A percentile compares a stretch with the other conserved stretches of the same genome.
These are phyloP conservation scores for Garcia nutans DNA, from an alignment of 345 rosid genomes.

Conservation along the genomic window DNA sequence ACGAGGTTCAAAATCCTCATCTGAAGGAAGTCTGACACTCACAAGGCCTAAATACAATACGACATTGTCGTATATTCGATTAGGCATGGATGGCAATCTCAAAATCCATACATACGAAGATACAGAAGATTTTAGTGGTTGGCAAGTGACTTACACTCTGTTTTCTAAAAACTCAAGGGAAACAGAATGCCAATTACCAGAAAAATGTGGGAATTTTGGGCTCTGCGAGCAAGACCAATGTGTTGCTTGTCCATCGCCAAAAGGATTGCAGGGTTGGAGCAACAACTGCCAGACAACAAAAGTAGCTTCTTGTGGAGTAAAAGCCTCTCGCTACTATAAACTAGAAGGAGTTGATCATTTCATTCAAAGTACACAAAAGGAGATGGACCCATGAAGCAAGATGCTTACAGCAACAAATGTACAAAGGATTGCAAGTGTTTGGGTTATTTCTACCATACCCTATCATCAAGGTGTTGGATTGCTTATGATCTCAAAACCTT, in stretches of 20 bases:
- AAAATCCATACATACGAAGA: conserved; percentile 43
- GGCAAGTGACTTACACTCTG: conserved; percentile 39
- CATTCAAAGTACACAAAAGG: too few species aligned
- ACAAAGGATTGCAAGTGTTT: too few species aligned
- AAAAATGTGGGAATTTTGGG: conserved; percentile 49
- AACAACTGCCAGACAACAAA: conserved; percentile 33
- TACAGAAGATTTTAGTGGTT: conserved; percentile 27
- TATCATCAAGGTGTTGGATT: too few species aligned
- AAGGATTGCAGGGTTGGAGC: conserved; percentile 46
- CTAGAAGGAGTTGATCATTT: too few species aligned
- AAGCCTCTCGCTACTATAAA: too few species aligned
- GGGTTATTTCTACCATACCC: too few species aligned
- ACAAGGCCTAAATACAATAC: conserved; percentile 18
- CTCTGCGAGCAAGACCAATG: conserved; percentile 49
- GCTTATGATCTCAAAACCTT: too few species aligned
- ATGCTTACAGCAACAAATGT: too few species aligned
- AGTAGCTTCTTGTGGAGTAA: conserved; percentile 25
- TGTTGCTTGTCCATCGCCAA: conserved; percentile 48
- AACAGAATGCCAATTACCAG: conserved; percentile 42
- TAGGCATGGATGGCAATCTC: conserved; percentile 53
- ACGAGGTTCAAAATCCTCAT: background rate
- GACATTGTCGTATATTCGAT: conserved; percentile 31
- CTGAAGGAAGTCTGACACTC: background rate
- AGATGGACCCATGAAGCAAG: too few species aligned
- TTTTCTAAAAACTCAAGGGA: conserved; percentile 29